phyloP scores from a whole-genome alignment of 2,329 filamentous ascomycete genomes.

The Gaeumannomyces tritici region DNA sequence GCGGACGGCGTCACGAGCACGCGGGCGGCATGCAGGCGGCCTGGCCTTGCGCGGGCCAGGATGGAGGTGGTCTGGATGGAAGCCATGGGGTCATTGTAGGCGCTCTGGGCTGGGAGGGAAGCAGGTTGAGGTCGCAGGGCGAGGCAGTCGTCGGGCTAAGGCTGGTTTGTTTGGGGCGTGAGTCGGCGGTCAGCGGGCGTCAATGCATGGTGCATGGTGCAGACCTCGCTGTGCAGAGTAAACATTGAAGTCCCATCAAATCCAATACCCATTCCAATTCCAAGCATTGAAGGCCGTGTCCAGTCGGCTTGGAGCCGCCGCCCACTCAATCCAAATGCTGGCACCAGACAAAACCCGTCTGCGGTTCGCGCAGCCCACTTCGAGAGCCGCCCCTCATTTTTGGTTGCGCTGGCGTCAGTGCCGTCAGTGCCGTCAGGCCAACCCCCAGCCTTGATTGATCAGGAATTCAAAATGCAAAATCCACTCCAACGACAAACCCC shows the following conservation, averaged over 20 bases:
- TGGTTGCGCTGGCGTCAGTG: background rate
- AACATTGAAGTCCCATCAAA: background rate
- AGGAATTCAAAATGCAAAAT: background rate
- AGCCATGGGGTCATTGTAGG: conserved; percentile 14
- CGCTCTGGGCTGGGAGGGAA: background rate
- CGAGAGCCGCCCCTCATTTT: background rate
- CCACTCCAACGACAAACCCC: too few species aligned
- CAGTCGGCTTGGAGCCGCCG: background rate
- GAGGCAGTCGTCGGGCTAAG: background rate
- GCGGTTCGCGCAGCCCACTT: too few species aligned
- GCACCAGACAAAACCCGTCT: too few species aligned
- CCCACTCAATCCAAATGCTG: background rate
- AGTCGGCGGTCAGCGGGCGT: background rate
- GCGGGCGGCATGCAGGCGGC: conserved; percentile 12
- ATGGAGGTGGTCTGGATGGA: conserved; percentile 10
- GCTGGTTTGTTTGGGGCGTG: background rate
- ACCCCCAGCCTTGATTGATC: too few species aligned
- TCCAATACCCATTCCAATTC: background rate
- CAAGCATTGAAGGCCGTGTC: background rate
- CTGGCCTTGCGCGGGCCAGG: conserved; percentile 15
- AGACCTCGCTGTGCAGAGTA: background rate
- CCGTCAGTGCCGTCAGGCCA: too few species aligned
- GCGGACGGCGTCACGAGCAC: conserved; percentile 3
- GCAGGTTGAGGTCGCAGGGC: background rate
- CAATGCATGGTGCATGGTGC: background rate